These are phyloP conservation scores for Penicillium roqueforti DNA, from an alignment of 495 filamentous ascomycete genomes.

Conservation along the genomic window DNA sequence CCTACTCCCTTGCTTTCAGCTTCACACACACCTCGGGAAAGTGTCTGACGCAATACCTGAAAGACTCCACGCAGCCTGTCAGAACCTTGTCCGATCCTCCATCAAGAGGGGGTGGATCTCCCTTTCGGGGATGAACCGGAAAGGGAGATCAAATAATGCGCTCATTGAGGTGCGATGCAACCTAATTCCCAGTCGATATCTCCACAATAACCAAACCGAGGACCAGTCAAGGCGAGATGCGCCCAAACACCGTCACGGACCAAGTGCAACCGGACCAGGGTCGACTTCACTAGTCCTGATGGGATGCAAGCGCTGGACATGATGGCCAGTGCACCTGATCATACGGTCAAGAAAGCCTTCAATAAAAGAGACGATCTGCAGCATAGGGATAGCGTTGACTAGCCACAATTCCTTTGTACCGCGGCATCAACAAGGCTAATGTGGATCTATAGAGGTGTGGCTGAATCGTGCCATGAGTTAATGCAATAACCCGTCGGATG, in stretches of 20 bases:
- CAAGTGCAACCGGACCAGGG: background rate
- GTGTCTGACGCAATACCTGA: background rate
- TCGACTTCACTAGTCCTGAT: background rate
- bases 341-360: background rate
- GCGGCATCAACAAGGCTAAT: background rate
- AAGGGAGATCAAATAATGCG: background rate
- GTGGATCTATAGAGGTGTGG: slow-evolving; percentile 1
- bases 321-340: slow-evolving; percentile 4
- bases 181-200: background rate
- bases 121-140: background rate
- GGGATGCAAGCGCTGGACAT: background rate
- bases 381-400: background rate
- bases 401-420: background rate
- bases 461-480: background rate
- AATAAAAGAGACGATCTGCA: slow-evolving; percentile 1
- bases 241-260: background rate
- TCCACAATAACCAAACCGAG: background rate
- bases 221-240: background rate
- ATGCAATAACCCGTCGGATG: background rate
- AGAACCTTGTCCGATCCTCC: background rate
- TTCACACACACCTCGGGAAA: background rate
- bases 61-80: background rate
- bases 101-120: background rate
- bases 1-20: slow-evolving; percentile 6
- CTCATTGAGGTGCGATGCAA: slow-evolving; percentile 1